Evolutionary conservation across 371 early-diverging fungal genomes (phyloP).

Genomic region (Mucor piriformis): DNA sequence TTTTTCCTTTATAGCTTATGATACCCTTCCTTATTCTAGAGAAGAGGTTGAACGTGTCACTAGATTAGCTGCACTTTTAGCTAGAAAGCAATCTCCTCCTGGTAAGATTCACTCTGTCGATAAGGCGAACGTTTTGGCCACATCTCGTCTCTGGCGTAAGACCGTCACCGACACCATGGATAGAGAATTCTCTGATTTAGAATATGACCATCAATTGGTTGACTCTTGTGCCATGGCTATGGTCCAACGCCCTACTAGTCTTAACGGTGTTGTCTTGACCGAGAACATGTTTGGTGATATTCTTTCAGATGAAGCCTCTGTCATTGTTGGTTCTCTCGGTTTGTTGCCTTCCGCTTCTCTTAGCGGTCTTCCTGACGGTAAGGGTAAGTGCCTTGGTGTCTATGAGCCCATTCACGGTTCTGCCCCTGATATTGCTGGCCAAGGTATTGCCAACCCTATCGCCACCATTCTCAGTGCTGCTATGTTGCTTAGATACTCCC

Average conservation of each 20-base stretch:
- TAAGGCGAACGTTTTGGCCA: constrained; percentile 97
- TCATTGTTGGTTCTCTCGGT: constrained; percentile 94
- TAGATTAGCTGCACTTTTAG: constrained; percentile 87
- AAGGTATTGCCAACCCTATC: constrained; percentile 94
- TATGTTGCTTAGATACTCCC: constrained; percentile 92
- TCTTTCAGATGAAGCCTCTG: constrained; percentile 92
- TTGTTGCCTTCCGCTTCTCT: constrained; percentile 92
- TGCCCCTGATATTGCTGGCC: constrained; percentile 97
- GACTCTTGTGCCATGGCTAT: constrained; percentile 97
- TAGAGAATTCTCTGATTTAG: constrained; percentile 85
- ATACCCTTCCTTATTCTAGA: constrained; percentile 90
- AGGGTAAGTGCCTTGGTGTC: constrained; percentile 77
- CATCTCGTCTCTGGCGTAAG: constrained; percentile 94
- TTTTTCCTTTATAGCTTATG: constrained; percentile 61
- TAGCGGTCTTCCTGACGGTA: constrained; percentile 79
- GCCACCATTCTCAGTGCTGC: constrained; percentile 96
- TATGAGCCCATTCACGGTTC: constrained; percentile 99
- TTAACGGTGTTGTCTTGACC: constrained; percentile 95
- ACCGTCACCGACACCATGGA: constrained; percentile 86
- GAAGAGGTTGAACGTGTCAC: constrained; percentile 92
- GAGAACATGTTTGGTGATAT: constrained; percentile 99
- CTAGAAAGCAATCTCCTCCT: constrained; percentile 75
- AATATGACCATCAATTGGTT: constrained; percentile 86
- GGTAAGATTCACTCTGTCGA: constrained; percentile 92
- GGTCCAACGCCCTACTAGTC: constrained; percentile 84